Evolutionary conservation across 352 stramenopile genomes (phyloP).

Genomic region (Pythium diclinum): DNA sequence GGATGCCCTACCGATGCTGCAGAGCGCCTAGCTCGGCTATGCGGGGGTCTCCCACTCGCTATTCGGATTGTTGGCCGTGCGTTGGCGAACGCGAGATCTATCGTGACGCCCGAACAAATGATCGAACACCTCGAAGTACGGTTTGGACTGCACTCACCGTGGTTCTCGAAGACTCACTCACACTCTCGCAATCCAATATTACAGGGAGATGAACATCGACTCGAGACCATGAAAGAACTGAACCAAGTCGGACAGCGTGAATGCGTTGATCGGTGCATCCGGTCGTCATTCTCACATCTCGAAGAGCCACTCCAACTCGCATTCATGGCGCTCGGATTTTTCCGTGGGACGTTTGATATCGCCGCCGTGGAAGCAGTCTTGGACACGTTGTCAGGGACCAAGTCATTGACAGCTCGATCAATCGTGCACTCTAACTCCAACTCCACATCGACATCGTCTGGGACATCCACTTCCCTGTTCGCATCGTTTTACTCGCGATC

Average conservation of each 20-base stretch:
- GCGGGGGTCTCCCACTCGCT: conserved; percentile 67
- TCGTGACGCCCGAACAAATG: conserved; percentile 70
- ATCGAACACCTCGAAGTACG: conserved; percentile 67
- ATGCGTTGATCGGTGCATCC: conserved; percentile 77
- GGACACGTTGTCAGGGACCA: conserved; percentile 10
- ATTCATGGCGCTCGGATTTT: conserved; percentile 82
- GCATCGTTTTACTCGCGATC: conserved; percentile 39
- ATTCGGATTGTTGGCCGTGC: conserved; percentile 74
- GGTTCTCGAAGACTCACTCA: neutral
- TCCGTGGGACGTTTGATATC: conserved; percentile 70
- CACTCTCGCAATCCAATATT: neutral
- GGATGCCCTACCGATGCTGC: conserved; percentile 53
- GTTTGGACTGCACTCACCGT: no score
- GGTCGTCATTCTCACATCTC: conserved; percentile 76
- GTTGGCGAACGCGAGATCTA: conserved; percentile 67
- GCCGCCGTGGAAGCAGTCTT: conserved; percentile 64
- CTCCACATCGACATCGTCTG: conserved; percentile 23
- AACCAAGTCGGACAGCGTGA: conserved; percentile 78
- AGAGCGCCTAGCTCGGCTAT: conserved; percentile 58
- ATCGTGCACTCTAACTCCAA: conserved; percentile 25
- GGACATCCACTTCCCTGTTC: conserved; percentile 28
- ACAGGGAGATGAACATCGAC: conserved; percentile 60
- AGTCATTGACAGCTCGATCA: conserved; percentile 7
- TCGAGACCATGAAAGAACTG: conserved; percentile 69
- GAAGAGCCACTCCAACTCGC: conserved; percentile 58